Percentiles rank a stretch among this genome's conserved stretches.
phyloP scores from a whole-genome alignment of 768 basidiomycete species.

The Mycena amicta region DNA sequence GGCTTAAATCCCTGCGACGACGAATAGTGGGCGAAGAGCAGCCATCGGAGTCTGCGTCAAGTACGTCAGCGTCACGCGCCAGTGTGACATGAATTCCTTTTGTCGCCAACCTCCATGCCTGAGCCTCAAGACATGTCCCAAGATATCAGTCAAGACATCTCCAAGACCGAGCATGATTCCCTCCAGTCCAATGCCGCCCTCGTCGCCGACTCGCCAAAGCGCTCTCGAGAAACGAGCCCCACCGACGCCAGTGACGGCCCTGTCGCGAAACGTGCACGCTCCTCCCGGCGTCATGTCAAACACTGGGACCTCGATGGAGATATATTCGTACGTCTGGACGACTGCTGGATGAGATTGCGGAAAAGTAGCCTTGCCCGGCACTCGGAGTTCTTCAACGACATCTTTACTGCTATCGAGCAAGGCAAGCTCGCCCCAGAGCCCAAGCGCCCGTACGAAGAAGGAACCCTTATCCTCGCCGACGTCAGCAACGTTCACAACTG shows the following conservation, averaged over 20 bases:
- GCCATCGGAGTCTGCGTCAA: not conserved
- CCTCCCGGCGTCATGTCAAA: conserved; percentile 3
- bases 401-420: conserved; percentile 14
- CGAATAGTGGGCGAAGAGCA: conserved; percentile 14
- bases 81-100: not conserved
- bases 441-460: conserved; percentile 1
- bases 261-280: not conserved
- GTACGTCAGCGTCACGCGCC: not conserved
- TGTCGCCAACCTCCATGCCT: no score
- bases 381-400: conserved; percentile 35
- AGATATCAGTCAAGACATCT: not conserved
- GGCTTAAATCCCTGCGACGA: conserved; percentile 8
- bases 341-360: conserved; percentile 38
- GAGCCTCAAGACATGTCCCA: not conserved
- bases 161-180: not conserved
- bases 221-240: not conserved
- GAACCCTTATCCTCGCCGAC: conserved; percentile 19
- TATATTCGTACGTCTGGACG: conserved; percentile 36
- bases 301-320: conserved; percentile 41
- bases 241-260: not conserved
- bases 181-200: conserved; percentile 4
- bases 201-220: not conserved
- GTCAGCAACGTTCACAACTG: conserved; percentile 25
- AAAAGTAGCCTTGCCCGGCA: conserved; percentile 34
- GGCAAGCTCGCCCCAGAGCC: conserved; percentile 4